Conservation (phyloP, 441 rosid genomes). For the Croton setiger region DNA sequence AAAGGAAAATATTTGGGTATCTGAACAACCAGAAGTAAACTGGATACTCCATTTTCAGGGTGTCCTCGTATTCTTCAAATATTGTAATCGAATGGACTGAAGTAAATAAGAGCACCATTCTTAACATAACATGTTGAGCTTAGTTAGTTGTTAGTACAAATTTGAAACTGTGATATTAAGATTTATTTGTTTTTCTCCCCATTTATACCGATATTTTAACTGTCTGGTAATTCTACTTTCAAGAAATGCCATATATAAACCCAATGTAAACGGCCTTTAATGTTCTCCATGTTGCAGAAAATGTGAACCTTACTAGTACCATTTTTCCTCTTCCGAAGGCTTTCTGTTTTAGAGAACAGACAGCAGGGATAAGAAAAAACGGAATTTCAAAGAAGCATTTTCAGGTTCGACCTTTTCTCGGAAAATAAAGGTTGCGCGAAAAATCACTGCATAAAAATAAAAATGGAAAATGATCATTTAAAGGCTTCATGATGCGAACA, state of each 20-base stretch:
- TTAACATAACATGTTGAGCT: neutral
- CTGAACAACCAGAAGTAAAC: slow-evolving; percentile 8
- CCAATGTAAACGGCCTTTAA: neutral
- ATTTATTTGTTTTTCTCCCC: neutral
- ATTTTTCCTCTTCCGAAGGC: no score
- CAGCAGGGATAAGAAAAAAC: no score
- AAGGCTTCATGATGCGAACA: neutral
- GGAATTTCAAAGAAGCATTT: neutral
- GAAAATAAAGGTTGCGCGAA: neutral
- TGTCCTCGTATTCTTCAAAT: slow-evolving; percentile 3
- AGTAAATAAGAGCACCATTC: neutral
- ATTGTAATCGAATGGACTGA: slow-evolving; percentile 10
- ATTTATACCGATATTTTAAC: neutral
- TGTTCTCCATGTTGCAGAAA: no score
- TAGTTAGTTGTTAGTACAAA: neutral
- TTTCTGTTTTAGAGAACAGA: no score
- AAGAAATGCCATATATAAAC: neutral
- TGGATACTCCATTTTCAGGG: slow-evolving; percentile 3
- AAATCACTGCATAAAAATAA: neutral
- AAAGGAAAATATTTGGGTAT: slow-evolving; percentile 13
- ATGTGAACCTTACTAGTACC: no score
- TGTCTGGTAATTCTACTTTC: neutral
- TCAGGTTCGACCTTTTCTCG: neutral
- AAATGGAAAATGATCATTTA: neutral
- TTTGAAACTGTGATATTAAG: neutral